These are phyloP conservation scores for Annulohypoxylon bovei DNA, from an alignment of 495 filamentous ascomycete species.

Conservation along the genomic window DNA sequence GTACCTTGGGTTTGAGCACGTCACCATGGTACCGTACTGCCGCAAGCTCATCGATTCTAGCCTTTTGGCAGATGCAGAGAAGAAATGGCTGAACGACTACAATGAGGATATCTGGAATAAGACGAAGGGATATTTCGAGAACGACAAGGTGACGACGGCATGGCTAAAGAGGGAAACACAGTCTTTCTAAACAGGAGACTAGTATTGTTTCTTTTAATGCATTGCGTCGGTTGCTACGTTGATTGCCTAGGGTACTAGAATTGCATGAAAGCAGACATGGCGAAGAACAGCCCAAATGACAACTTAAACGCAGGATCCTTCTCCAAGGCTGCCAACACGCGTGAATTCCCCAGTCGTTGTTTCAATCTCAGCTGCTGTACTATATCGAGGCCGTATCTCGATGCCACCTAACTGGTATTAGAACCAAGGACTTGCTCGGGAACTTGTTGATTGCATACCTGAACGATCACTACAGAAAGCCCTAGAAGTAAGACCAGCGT, in stretches of 20 bases:
- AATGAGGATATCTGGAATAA: slow-evolving; percentile 83
- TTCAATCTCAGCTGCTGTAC: slow-evolving; percentile 50
- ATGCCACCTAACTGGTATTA: slow-evolving; percentile 64
- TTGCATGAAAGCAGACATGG: slow-evolving; percentile 76
- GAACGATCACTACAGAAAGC: slow-evolving; percentile 72
- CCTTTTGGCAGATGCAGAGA: slow-evolving; percentile 79
- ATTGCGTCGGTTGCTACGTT: slow-evolving; percentile 7
- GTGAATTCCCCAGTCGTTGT: slow-evolving; percentile 61
- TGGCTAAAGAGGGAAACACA: slow-evolving; percentile 91
- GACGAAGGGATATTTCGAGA: slow-evolving; percentile 82
- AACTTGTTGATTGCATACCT: slow-evolving; percentile 60
- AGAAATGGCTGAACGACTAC: slow-evolving; percentile 87
- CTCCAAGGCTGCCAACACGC: slow-evolving; percentile 65
- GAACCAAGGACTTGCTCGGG: neutral
- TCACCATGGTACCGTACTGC: slow-evolving; percentile 96
- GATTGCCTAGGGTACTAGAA: slow-evolving; percentile 54
- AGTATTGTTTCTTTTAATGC: neutral
- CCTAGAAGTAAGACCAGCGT: slow-evolving; percentile 78
- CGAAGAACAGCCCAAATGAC: slow-evolving; percentile 79
- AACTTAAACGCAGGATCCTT: slow-evolving; percentile 81
- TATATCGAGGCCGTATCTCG: slow-evolving; percentile 77
- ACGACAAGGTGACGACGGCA: slow-evolving; percentile 70
- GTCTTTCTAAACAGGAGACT: slow-evolving; percentile 50
- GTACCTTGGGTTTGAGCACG: slow-evolving; percentile 94
- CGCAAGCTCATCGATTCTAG: slow-evolving; percentile 83